Conservation (phyloP, 441 rosid genomes). For the Euphorbia schlechtendalii region DNA sequence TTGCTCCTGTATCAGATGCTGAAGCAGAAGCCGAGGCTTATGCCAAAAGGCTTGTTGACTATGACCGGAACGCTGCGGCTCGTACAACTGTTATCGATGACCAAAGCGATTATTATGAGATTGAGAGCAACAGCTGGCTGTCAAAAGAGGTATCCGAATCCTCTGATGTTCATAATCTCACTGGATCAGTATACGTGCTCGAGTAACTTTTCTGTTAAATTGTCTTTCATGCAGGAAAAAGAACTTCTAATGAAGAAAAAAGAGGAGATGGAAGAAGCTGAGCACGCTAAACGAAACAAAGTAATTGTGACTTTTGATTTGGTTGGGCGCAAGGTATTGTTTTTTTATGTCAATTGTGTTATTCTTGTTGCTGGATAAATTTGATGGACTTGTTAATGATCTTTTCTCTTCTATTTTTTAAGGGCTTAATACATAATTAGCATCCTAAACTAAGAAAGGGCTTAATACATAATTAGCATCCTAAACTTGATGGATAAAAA, state of each 20-base stretch:
- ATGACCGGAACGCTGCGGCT: slow-evolving; percentile 83
- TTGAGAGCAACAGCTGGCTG: slow-evolving; percentile 84
- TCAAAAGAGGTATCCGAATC: slow-evolving; percentile 58
- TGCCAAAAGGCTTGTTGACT: slow-evolving; percentile 86
- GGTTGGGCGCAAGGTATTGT: slow-evolving; percentile 85
- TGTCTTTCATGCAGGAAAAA: slow-evolving; percentile 50
- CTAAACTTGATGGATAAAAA: too few relatives aligned
- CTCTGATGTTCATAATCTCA: neutral
- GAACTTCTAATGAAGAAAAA: slow-evolving; percentile 74
- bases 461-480: too few relatives aligned
- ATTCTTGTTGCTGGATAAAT: neutral
- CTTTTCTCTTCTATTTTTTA: too few relatives aligned
- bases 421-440: too few relatives aligned
- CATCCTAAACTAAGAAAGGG: too few relatives aligned
- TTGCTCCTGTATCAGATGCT: slow-evolving; percentile 56
- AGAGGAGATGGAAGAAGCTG: slow-evolving; percentile 77
- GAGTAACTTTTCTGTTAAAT: slow-evolving; percentile 2
- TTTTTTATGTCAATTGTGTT: neutral
- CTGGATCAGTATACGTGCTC: slow-evolving; percentile 12
- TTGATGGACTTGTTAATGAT: neutral
- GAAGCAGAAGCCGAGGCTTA: slow-evolving; percentile 85
- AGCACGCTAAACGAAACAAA: slow-evolving; percentile 58
- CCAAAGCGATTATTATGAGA: slow-evolving; percentile 91
- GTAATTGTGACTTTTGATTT: slow-evolving; percentile 86
- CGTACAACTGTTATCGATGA: slow-evolving; percentile 93